A percentile compares a stretch with the other conserved stretches of the same genome.
Evolutionary conservation across 1,284 basidiomycete species (phyloP).

Genomic region (Pseudozyma sp.): DNA sequence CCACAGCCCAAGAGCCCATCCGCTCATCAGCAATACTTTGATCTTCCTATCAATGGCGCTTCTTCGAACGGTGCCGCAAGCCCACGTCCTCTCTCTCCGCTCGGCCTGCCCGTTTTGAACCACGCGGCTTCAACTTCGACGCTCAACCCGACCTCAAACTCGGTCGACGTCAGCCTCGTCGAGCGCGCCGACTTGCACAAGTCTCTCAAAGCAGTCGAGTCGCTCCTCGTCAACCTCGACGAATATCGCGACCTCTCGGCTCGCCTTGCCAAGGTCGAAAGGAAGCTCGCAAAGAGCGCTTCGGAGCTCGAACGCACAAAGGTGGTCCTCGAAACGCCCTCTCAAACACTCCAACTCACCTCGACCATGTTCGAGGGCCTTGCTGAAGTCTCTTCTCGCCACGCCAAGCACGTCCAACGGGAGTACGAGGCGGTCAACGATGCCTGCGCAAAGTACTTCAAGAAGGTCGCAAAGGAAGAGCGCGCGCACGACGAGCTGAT

Average conservation of each 20-base stretch:
- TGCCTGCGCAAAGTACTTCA: conserved; percentile 65
- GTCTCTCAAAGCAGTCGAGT: conserved; percentile 61
- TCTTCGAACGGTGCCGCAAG: conserved; percentile 12
- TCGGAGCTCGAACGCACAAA: conserved; percentile 60
- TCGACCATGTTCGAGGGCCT: conserved; percentile 60
- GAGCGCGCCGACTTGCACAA: conserved; percentile 65
- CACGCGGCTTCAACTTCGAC: conserved; percentile 12
- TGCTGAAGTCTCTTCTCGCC: conserved; percentile 56
- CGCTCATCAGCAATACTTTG: conserved; percentile 43
- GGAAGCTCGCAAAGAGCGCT: conserved; percentile 59
- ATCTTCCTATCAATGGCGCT: conserved; percentile 17
- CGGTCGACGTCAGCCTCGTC: conserved; percentile 23
- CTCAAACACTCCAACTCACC: conserved; percentile 50
- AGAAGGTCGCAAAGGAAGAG: conserved; percentile 67
- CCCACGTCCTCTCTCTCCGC: conserved; percentile 19
- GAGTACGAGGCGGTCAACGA: conserved; percentile 68
- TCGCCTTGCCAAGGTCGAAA: conserved; percentile 62
- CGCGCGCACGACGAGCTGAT: conserved; percentile 62
- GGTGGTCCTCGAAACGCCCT: conserved; percentile 54
- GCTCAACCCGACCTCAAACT: neutral
- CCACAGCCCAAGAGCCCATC: conserved; percentile 34
- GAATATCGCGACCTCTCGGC: conserved; percentile 63
- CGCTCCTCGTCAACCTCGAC: conserved; percentile 63
- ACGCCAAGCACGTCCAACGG: conserved; percentile 60
- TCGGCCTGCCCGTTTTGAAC: conserved; percentile 5